Conservation (phyloP, 176 grass and related monocot genomes). For the Eragrostis curvula region DNA sequence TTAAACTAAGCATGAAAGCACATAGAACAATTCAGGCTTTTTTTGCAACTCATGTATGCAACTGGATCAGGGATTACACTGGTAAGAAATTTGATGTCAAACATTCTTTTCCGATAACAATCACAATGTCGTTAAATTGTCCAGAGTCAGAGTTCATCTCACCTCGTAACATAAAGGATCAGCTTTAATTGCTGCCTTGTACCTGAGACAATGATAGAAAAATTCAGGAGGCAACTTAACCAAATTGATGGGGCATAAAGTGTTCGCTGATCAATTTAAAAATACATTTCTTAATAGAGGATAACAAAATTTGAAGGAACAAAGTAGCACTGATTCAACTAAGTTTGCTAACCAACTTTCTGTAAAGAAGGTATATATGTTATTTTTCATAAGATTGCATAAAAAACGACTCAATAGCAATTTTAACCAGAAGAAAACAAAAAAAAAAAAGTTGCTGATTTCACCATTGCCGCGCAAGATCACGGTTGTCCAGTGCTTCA, state of each 20-base stretch:
- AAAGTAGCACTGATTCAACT: neutral
- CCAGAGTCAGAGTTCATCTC: constrained; percentile 28
- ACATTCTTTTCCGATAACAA: constrained; percentile 15
- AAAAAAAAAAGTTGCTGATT: neutral
- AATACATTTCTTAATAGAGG: neutral
- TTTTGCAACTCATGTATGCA: neutral
- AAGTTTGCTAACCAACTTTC: neutral
- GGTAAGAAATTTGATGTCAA: neutral
- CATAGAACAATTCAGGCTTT: neutral
- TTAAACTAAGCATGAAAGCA: neutral
- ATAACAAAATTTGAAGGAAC: neutral
- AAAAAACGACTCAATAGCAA: constrained; percentile 11
- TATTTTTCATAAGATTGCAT: neutral
- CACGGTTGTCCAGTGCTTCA: constrained; percentile 91
- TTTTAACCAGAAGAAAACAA: neutral
- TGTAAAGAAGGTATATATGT: neutral
- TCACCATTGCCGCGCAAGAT: constrained; percentile 90
- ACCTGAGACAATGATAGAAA: constrained; percentile 59
- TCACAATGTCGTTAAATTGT: constrained; percentile 1
- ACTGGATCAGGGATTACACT: neutral
- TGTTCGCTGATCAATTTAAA: no score
- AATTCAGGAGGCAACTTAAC: constrained; percentile 22
- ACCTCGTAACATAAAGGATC: constrained; percentile 99
- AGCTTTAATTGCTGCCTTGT: constrained; percentile 91
- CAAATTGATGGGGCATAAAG: neutral